Conservation (phyloP, 164 flowering plant genomes). For the Cinnamomum micranthum region DNA sequence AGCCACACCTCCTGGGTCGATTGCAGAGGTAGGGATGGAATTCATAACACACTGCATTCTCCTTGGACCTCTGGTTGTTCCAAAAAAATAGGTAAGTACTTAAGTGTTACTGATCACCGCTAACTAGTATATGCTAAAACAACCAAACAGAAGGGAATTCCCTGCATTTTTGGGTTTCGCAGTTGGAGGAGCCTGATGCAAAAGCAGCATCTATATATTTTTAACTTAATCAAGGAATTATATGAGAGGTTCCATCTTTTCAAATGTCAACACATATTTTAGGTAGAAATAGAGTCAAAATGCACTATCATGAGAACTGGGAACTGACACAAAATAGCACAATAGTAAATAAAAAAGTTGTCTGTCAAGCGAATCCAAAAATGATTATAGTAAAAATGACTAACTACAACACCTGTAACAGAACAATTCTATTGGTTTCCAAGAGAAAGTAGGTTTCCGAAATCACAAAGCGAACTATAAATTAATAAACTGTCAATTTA, state of each 20-base stretch:
- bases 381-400: not conserved
- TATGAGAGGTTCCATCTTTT: not conserved
- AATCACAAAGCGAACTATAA: too few relatives aligned
- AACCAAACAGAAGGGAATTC: not conserved
- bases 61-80: conserved; percentile 64
- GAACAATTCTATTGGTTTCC: not conserved
- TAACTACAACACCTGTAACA: not conserved
- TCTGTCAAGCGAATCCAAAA: not conserved
- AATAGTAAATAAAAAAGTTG: not conserved
- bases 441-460: not conserved
- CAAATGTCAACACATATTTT: too few relatives aligned
- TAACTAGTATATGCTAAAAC: not conserved
- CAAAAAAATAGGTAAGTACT: not conserved
- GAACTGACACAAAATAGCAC: not conserved
- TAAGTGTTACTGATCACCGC: not conserved
- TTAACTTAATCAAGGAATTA: not conserved
- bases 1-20: conserved; percentile 63
- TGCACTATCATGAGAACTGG: not conserved
- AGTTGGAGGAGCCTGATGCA: not conserved
- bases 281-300: not conserved
- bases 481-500: too few relatives aligned
- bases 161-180: not conserved
- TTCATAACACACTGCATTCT: conserved; percentile 66
- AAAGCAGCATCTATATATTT: not conserved
- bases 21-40: conserved; percentile 55